Base-by-base conservation (phyloP, 2,329 filamentous ascomycete genomes). In the Curvularia spicifera region DNA sequence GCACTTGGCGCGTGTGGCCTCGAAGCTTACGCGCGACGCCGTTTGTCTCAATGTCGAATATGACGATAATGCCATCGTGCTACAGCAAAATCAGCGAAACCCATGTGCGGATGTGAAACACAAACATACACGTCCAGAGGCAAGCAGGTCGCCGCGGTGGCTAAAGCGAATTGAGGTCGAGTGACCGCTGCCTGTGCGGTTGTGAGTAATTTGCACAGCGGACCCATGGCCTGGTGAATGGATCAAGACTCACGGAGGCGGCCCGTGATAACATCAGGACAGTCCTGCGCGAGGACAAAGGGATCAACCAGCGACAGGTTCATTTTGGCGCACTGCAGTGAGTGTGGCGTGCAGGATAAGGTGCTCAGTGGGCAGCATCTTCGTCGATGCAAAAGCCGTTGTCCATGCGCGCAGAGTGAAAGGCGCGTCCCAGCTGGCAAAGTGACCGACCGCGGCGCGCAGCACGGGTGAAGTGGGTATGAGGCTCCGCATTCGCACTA, bases 21-120 rank as follows among this genome's bases (percentile, higher is more conserved):
- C 92, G 88, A 63, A 99, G 82, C 79, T 98, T 99, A 73, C 93
- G 89, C 57, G 95, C 95, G 4, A 98, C 91, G 37, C 95, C 94
- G 84, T 96, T 96, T 9, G 96, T 99, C 79, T 99, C 96, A 49
- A 98, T 87, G 74, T 99, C 95, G 84, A 96, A 99, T 46, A 99
- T 90, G 54, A 96, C 91, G 40, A 99, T 90, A 5, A 92, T 95
- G 66, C 95, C 95, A 79, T 99, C 95, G 61, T 86, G 82, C 83
- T 85, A 63, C 29, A 22, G 40, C 10, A 42, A 40, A 42, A 66
- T 71, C 53, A 69, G 70, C 57, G 40, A 8, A 35, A 33, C 42
- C 51, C 22, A 59, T 13, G 69, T 57, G 67, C 61, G 53, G 42
- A 37, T 53, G 53, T 40, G 40, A 35, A 35, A 39, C n/a, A 47